Evolutionary conservation across 192 early-diverging fungal genomes (phyloP), one percentile per base, ranked within the genome.

Genomic region (Gigaspora rosea): DNA sequence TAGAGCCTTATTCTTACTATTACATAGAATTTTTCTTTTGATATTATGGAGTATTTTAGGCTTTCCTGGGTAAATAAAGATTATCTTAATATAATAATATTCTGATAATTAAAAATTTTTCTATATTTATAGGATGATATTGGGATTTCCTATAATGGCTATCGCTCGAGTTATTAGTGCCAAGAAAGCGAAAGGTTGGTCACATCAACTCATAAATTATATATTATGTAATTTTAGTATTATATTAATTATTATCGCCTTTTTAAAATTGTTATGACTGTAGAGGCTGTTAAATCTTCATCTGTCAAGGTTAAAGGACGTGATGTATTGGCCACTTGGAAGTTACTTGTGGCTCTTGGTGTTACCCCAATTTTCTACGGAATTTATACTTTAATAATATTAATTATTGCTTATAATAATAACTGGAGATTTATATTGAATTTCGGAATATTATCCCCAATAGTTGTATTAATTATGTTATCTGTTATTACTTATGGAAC

Each of bases 311-410:
- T 99, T 78, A 90, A 91, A 66, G 98, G 94, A 36, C 88, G 92
- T 48, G 98, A 99, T 77, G 98, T 99, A 8, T 83, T 99, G 13
- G 95, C 94, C 1, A 97, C 97, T 16, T 98, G 96, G 97, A 98
- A 98, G 79, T 82, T 95, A 10, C 79, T 96, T 13, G 90, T 95
- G 18, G 89, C 87, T 35, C 80, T 93, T 27, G 94, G 88, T 2
- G 85, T 95, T 47, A 87, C 91, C 54, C 95, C 95, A 4, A 78
- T 88, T 5, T 86, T 94, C 35, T 95, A 95, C 78, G 88, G 87
- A 7, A 73, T 85, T 2, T 95, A 95, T 78, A 86, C 90, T 4
- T 73, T 92, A 27, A 71, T 95, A 32, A 86, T 89, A 13, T 87
- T 93, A 58, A 36, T 82, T 10, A 15, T 80, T 12, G 48, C 63